Evolutionary conservation across 768 basidiomycete species (phyloP), one percentile per base, ranked within the genome.

Genomic region (Suillus paluster): DNA sequence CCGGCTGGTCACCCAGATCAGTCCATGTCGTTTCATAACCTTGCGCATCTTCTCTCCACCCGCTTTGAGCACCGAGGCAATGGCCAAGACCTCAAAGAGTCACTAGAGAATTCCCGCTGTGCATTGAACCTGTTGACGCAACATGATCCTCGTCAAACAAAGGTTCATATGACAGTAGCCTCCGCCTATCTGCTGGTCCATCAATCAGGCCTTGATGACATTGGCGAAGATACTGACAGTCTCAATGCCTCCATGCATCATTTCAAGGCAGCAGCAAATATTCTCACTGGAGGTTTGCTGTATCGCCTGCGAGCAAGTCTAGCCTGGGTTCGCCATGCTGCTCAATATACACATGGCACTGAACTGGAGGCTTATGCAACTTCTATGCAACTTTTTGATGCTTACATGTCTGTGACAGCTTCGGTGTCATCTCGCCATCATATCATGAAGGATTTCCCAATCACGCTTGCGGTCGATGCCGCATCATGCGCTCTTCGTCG

Each of bases 401-500:
- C n/a, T n/a, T n/a, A n/a, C n/a, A n/a, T n/a, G n/a, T n/a, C n/a
- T n/a, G n/a, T n/a, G n/a, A n/a, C n/a, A n/a, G n/a, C n/a, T n/a
- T n/a, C n/a, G n/a, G n/a, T n/a, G n/a, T n/a, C n/a, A n/a, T n/a
- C 46, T 14, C 61, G 61, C 12, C 33, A 62, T 36, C 45, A 49
- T 7, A 38, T 15, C 17, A 39, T 57, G 8, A 62, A 50, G 39
- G 0, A 19, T 2, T 57, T 56, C 21, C 56, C 45, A 5, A 1
- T 2, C 9, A 11, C 44, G 3, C 38, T 58, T 1, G 6, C 61
- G 23, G 56, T 54, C 8, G 41, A 62, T 57, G 55, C 61, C 27
- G 61, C 55, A 4, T 62, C 61, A 30, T 62, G 56, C 50, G 72
- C 71, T 36, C 57, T 68, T 60, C 42, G 12, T 36, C 27, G 23